A percentile compares a stretch with the other conserved stretches of the same genome.
Conservation (phyloP, 495 filamentous ascomycete species). For the Tuber microsphaerosporum region DNA sequence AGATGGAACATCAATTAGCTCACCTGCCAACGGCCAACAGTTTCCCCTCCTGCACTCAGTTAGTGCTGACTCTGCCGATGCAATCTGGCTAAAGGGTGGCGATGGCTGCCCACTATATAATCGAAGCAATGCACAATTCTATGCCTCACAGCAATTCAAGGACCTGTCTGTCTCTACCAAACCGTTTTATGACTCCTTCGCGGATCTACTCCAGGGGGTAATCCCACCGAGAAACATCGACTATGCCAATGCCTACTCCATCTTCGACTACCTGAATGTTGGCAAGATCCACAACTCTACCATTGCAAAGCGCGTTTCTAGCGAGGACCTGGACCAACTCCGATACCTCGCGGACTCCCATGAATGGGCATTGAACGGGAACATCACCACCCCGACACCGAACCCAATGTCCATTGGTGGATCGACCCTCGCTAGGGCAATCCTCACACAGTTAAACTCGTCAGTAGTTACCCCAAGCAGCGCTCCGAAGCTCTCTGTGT, state of each 20-base stretch:
- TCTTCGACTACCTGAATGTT: constrained; percentile 72
- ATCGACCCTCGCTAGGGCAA: constrained; percentile 58
- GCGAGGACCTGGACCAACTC: constrained; percentile 52
- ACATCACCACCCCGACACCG: constrained; percentile 46
- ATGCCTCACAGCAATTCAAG: constrained; percentile 43
- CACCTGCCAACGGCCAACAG: constrained; percentile 67
- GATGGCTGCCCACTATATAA: constrained; percentile 50
- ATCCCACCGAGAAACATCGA: constrained; percentile 33
- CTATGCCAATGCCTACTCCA: constrained; percentile 53
- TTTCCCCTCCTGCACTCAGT: constrained; percentile 58
- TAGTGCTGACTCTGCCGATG: constrained; percentile 49
- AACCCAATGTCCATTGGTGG: constrained; percentile 47
- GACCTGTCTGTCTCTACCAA: constrained; percentile 43
- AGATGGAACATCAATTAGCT: constrained; percentile 52
- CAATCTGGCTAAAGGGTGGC: constrained; percentile 55
- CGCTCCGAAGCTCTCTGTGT: constrained; percentile 52
- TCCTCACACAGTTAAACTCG: constrained; percentile 57
- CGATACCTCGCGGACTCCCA: constrained; percentile 60
- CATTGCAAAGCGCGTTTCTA: constrained; percentile 52
- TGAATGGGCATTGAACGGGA: constrained; percentile 59
- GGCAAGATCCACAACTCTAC: constrained; percentile 62
- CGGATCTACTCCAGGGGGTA: constrained; percentile 42
- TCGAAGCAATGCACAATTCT: constrained; percentile 44
- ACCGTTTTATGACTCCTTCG: constrained; percentile 51
- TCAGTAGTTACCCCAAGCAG: constrained; percentile 52